Conservation (phyloP, 495 filamentous ascomycete species). For the Hyaloscypha finlandica region DNA sequence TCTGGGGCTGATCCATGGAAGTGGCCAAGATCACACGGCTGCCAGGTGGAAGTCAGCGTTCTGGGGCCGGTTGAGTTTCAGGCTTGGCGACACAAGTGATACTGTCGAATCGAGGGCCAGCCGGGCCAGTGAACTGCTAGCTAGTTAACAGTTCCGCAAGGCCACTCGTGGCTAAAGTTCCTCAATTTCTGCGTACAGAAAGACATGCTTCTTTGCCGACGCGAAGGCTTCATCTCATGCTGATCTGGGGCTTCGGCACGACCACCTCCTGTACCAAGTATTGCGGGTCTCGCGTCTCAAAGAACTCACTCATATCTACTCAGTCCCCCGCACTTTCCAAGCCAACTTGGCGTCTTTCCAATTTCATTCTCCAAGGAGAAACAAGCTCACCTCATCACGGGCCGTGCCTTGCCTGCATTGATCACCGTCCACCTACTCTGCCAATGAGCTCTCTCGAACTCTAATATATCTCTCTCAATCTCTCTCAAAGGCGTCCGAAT, state of each 20-base stretch:
- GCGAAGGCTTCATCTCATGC: constrained; percentile 19
- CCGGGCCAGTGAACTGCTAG: neutral
- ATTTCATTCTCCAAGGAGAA: constrained; percentile 4
- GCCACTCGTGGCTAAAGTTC: constrained; percentile 1
- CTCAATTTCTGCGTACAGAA: neutral
- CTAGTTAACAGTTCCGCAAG: neutral
- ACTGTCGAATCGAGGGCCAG: neutral
- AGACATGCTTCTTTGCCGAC: neutral
- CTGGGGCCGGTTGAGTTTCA: neutral
- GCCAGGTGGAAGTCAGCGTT: neutral
- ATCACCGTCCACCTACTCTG: neutral
- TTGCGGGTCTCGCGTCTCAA: constrained; percentile 20
- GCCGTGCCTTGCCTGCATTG: constrained; percentile 5
- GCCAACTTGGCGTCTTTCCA: constrained; percentile 7
- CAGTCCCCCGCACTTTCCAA: constrained; percentile 22
- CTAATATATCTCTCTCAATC: neutral
- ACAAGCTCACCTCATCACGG: constrained; percentile 17
- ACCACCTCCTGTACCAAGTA: constrained; percentile 6
- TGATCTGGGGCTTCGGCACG: constrained; percentile 11
- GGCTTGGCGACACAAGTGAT: neutral
- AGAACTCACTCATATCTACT: constrained; percentile 33
- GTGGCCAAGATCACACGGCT: neutral
- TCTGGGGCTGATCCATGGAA: neutral
- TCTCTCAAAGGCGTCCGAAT: constrained; percentile 17
- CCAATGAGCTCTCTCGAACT: constrained; percentile 12